A percentile compares a stretch with the other conserved stretches of the same genome.
These are phyloP conservation scores for Haematococcus sp. DNA, from an alignment of 139 green algal genomes.

Conservation along the genomic window DNA sequence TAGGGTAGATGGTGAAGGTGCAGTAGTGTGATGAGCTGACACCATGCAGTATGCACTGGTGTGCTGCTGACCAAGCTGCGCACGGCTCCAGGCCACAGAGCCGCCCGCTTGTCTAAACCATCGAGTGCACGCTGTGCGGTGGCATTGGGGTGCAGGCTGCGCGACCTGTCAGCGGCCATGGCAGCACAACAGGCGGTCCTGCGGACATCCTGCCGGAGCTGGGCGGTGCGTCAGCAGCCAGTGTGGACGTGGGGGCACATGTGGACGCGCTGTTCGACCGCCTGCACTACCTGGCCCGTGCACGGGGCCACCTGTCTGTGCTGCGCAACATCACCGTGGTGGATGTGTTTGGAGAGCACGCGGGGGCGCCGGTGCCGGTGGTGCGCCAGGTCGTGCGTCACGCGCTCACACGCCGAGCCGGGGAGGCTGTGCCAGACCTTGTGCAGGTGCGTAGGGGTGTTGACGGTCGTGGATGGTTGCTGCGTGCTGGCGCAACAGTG, in stretches of 20 bases:
- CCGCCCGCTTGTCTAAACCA: no score
- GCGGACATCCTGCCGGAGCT: not conserved
- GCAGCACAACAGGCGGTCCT: not conserved
- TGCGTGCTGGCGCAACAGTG: not conserved
- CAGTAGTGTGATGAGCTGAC: no score
- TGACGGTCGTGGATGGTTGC: not conserved
- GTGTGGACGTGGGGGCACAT: not conserved
- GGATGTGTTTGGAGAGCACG: conserved; percentile 37
- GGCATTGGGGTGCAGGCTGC: not conserved
- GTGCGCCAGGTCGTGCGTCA: conserved; percentile 28
- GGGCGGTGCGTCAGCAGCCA: not conserved
- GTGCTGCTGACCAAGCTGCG: no score
- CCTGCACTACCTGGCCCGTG: conserved; percentile 14
- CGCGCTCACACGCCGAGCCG: conserved; percentile 30
- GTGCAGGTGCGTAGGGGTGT: conserved; percentile 22
- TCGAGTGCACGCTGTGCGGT: no score
- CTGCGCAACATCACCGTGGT: conserved; percentile 31
- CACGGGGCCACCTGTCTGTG: conserved; percentile 16
- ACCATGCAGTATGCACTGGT: no score
- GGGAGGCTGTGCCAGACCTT: conserved; percentile 12
- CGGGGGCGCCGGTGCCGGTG: conserved; percentile 15
- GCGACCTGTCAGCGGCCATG: not conserved
- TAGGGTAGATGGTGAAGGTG: no score
- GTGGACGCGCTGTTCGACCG: conserved; percentile 13
- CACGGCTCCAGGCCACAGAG: no score